Evolutionary conservation across 148 eudicot genomes (phyloP).

Genomic region (Beta vulgaris): DNA sequence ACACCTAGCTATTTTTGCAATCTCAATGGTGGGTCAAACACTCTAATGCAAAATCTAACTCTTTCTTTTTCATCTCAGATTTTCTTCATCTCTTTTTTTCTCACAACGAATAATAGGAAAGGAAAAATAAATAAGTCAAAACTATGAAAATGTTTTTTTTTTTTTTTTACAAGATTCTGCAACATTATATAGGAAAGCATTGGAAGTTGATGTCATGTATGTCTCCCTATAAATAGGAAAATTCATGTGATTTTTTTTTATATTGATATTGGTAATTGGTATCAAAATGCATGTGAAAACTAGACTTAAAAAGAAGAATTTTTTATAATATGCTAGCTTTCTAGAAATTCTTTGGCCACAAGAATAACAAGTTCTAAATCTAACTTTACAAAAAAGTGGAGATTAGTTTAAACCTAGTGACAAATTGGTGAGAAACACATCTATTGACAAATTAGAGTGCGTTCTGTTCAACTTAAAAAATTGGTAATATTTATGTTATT

Average conservation of each 20-base stretch:
- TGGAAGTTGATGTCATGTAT: neutral
- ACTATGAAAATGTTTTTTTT: neutral
- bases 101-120: neutral
- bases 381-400: neutral
- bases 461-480: too few relatives aligned
- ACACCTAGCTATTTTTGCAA: conserved; percentile 13
- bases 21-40: conserved; percentile 17
- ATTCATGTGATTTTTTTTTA: too few relatives aligned
- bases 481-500: too few relatives aligned
- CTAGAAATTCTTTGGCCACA: conserved; percentile 1
- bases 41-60: neutral
- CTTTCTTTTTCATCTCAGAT: neutral
- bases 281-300: too few relatives aligned
- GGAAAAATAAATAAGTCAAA: neutral
- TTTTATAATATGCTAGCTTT: neutral
- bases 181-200: neutral
- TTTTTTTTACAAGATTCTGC: too few relatives aligned
- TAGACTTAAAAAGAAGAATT: neutral
- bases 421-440: too few relatives aligned
- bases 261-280: too few relatives aligned
- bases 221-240: neutral
- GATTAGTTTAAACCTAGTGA: too few relatives aligned
- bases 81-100: neutral
- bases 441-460: too few relatives aligned
- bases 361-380: neutral